Conservation (phyloP, 768 basidiomycete genomes). For the Lentinula aciculospora region DNA sequence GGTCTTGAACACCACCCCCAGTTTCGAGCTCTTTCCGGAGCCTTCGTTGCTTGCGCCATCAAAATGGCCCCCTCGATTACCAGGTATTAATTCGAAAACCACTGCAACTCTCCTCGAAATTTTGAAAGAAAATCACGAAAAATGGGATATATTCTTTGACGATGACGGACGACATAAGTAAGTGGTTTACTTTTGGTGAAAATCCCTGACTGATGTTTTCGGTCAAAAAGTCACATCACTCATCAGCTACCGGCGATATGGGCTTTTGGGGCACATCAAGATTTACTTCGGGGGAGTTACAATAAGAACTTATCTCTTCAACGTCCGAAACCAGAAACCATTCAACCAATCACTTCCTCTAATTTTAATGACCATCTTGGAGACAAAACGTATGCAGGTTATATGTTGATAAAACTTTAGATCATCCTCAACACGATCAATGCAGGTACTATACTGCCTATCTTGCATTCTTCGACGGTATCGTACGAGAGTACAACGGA, state of each 20-base stretch:
- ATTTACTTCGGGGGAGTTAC: constrained; percentile 32
- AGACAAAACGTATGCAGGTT: constrained; percentile 36
- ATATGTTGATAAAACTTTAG: background rate
- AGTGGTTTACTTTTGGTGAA: constrained; percentile 8
- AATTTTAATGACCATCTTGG: constrained; percentile 56
- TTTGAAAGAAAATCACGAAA: constrained; percentile 44
- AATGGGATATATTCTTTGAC: constrained; percentile 43
- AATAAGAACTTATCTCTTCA: constrained; percentile 29
- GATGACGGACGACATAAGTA: constrained; percentile 44
- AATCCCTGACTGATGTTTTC: background rate
- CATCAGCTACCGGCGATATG: constrained; percentile 58
- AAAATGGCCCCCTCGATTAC: background rate
- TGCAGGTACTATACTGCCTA: constrained; percentile 55
- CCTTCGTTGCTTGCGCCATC: background rate
- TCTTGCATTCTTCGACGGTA: constrained; percentile 46
- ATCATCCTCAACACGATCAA: background rate
- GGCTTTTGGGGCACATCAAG: constrained; percentile 47
- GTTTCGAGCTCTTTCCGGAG: background rate
- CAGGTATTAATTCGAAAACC: constrained; percentile 17
- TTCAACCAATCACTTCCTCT: constrained; percentile 33
- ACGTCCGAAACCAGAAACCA: constrained; percentile 33
- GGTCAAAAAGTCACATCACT: constrained; percentile 39
- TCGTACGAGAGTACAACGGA: constrained; percentile 24
- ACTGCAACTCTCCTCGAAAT: constrained; percentile 21
- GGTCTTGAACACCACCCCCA: background rate